Evolutionary conservation across 257 asterid genomes (phyloP).

Genomic region (Anisodus tanguticus): DNA sequence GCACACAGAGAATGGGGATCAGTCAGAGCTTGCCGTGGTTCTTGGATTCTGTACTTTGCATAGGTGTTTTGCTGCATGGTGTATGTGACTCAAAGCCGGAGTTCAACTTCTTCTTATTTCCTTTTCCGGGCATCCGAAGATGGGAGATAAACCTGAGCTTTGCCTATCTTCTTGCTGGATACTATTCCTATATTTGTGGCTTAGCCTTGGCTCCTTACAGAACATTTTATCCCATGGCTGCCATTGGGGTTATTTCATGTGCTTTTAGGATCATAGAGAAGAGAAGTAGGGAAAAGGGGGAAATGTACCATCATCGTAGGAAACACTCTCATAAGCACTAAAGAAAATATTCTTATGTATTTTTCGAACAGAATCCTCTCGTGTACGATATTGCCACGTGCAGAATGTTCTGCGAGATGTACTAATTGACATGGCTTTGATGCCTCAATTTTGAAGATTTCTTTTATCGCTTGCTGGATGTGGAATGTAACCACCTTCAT

Average conservation of each 20-base stretch:
- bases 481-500: not conserved
- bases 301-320: conserved; percentile 57
- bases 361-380: conserved; percentile 11
- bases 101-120: conserved; percentile 72
- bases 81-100: conserved; percentile 75
- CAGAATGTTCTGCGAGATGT: not conserved
- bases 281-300: conserved; percentile 64
- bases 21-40: conserved; percentile 74
- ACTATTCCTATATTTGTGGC: conserved; percentile 64
- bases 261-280: conserved; percentile 69
- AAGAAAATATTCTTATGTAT: conserved; percentile 18
- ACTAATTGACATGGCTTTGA: conserved; percentile 27
- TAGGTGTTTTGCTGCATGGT: conserved; percentile 83
- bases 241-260: conserved; percentile 68
- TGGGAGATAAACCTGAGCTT: conserved; percentile 78
- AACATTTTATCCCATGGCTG: conserved; percentile 77
- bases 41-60: conserved; percentile 76
- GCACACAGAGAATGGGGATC: conserved; percentile 75
- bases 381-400: conserved; percentile 7
- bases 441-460: conserved; percentile 36
- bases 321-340: conserved; percentile 86
- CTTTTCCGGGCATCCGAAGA: conserved; percentile 56
- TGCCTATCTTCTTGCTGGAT: conserved; percentile 80
- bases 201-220: conserved; percentile 78
- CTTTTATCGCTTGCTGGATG: not conserved